Base-by-base conservation (phyloP, 2,329 filamentous ascomycete species). In the Diaporthe vexans region DNA sequence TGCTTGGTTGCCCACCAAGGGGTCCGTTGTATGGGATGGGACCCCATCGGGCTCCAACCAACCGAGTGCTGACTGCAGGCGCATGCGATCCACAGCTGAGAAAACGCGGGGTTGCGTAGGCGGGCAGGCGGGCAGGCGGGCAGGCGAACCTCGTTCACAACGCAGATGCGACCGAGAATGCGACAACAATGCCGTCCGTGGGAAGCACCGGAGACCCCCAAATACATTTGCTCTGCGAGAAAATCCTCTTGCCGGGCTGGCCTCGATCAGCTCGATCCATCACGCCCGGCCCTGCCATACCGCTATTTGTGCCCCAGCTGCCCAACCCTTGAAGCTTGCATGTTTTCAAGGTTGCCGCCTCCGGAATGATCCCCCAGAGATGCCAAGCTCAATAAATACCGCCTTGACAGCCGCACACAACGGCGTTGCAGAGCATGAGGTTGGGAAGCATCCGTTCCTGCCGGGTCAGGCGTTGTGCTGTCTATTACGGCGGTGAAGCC, bases 1-100 rank as follows among this genome's bases (percentile, higher is more conserved):
- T 6, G 40, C 19, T n/a, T 11, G 33, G n/a, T 9, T 26, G 48
- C 48, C n/a, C 63, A 54, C n/a, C 11, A 68, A 68, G 48, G 63
- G 63, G 63, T 68, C 63, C 33, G 48, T 40, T 29, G 33, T 43
- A n/a, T 63, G 26, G 48, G 26, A 63, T 58, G 46, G 46, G 26
- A 54, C 51, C 59, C 59, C 35, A 54, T 43, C 51, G 58, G 51
- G 51, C 33, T 33, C 59, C 48, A 73, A 26, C 52, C 37, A n/a
- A 46, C 68, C 40, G 24, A 57, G 46, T 52, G 73, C 68, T 72
- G 68, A 67, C 68, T 72, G 73, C 58, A 74, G 58, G 56, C 54
- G 68, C 29, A 40, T 67, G 68, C 51, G 51, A 35, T 56, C 48
- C 59, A 71, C n/a, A 43, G 65, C 65, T 69, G 65, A 63, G 40